Evolutionary conservation across 345 rosid species (phyloP), one percentile per base, ranked within the genome.

Genomic region (Eucalyptus camaldulensis): DNA sequence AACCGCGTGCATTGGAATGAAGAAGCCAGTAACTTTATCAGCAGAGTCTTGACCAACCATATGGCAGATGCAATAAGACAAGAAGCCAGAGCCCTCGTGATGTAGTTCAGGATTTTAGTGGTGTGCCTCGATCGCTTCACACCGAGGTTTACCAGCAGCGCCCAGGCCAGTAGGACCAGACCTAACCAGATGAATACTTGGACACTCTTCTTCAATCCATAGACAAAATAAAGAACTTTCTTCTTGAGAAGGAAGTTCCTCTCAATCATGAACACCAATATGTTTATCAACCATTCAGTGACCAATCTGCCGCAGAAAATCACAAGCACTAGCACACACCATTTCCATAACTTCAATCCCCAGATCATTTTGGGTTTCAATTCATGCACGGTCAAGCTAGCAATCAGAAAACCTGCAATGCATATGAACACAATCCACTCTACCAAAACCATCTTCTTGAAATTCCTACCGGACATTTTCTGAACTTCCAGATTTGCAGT

Each of bases 211-310:
- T 91, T 94, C 89, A 95, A 25, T 53, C 97, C 94, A 58, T 88
- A 91, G 43, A 95, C 94, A 90, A 95, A 95, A 87, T 94, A 95
- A 50, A 95, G 86, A 81, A 95, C 96, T 90, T 95, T 95, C 90
- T 95, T 95, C 90, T 90, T 94, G 47, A 94, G 93, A 94, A 94
- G 87, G 86, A 91, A 95, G 90, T 93, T 94, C 90, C 90, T 94
- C 89, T 94, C 96, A 50, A 94, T 90, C 90, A 92, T 90, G 91
- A 94, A 94, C 87, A 94, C 94, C 87, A 92, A 58, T 45, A 93
- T 45, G 54, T 94, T 94, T 88, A 93, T 90, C 62, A 91, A 89
- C 95, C 96, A 93, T 43, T 89, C 94, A 4, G 93, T 91, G 49
- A 94, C 88, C 91, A 95, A 90, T 83, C 94, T 89, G 51, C 97